Base-by-base conservation (phyloP, 352 stramenopile genomes). In the Phytophthora fragariaefolia region DNA sequence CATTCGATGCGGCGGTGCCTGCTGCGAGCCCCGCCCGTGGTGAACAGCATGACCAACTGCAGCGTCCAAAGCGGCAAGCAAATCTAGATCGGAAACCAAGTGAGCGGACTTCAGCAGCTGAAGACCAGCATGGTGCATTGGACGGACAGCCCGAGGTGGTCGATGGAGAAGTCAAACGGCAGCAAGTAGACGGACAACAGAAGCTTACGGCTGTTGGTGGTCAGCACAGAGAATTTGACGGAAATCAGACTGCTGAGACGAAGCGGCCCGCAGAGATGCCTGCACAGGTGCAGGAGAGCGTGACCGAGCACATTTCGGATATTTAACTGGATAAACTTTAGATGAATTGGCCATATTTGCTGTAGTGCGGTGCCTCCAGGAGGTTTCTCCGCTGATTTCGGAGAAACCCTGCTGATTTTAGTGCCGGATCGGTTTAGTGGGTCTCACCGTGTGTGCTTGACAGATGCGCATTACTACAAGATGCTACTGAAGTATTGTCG, bases 251-350 rank as follows among this genome's bases (percentile, higher is more conserved):
- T 32, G 8, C 23, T 34, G 45, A 53, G 17, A 40, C 20, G 40
- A 38, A 13, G n/a, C 27, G 38, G 15, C 17, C 32, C 50, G 28
- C 43, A 34, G 24, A 7, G 24, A 55, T n/a, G 9, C 51, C 43
- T 6, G 15, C 30, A 13, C 61, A 42, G 48, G 18, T 22, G 6
- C 24, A 36, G 24, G 40, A 58, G 50, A 46, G 42, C 23, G 13
- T 54, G 49, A 50, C 34, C 20, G 50, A 63, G 34, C 64, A 63
- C 50, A 63, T 63, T 62, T 67, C 43, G 45, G 45, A 68, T 73
- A 73, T 73, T 73, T 73, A 73, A 63, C 40, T 56, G 40, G 13
- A 59, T 22, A 45, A 64, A 65, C 32, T 49, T 40, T 63, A 63
- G 30, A 71, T 60, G n/a, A 15, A 66, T 65, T 55, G 17, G 34